Evolutionary conservation across 2,329 filamentous ascomycete genomes (phyloP).

Genomic region (Samsoniella hepiali): DNA sequence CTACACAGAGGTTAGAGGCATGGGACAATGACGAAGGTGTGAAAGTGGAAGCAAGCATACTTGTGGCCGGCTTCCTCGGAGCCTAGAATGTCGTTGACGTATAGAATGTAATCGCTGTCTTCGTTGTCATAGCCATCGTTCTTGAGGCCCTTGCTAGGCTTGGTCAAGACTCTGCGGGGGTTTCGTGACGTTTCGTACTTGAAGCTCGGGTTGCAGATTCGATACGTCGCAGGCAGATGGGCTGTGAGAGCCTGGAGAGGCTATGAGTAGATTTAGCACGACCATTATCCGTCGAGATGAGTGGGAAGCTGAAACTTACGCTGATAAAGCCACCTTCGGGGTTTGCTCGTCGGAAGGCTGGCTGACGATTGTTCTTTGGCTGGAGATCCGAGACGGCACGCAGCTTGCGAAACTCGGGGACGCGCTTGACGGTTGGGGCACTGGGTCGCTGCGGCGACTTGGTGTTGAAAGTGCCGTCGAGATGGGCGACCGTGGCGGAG

Average conservation of each 20-base stretch:
- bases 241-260: slow-evolving; percentile 93
- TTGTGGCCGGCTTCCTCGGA: slow-evolving; percentile 98
- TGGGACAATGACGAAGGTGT: slow-evolving; percentile 3
- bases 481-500: slow-evolving; percentile 65
- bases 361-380: slow-evolving; percentile 81
- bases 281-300: not conserved
- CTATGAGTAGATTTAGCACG: slow-evolving; percentile 43
- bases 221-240: slow-evolving; percentile 90
- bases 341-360: slow-evolving; percentile 86
- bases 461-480: slow-evolving; percentile 65
- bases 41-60: slow-evolving; percentile 41
- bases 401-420: slow-evolving; percentile 85
- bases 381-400: slow-evolving; percentile 69
- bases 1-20: slow-evolving; percentile 38
- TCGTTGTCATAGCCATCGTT: slow-evolving; percentile 99
- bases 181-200: slow-evolving; percentile 99
- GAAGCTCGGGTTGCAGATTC: slow-evolving; percentile 96
- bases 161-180: slow-evolving; percentile 90
- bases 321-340: slow-evolving; percentile 98
- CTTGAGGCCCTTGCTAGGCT: slow-evolving; percentile 97
- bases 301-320: slow-evolving; percentile 49
- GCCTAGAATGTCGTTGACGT: slow-evolving; percentile 96
- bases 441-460: slow-evolving; percentile 57
- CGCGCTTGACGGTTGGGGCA: slow-evolving; percentile 54
- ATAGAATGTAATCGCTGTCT: slow-evolving; percentile 98